These are phyloP conservation scores for Globisporangium okanoganense DNA, from an alignment of 352 stramenopile genomes.

Conservation along the genomic window DNA sequence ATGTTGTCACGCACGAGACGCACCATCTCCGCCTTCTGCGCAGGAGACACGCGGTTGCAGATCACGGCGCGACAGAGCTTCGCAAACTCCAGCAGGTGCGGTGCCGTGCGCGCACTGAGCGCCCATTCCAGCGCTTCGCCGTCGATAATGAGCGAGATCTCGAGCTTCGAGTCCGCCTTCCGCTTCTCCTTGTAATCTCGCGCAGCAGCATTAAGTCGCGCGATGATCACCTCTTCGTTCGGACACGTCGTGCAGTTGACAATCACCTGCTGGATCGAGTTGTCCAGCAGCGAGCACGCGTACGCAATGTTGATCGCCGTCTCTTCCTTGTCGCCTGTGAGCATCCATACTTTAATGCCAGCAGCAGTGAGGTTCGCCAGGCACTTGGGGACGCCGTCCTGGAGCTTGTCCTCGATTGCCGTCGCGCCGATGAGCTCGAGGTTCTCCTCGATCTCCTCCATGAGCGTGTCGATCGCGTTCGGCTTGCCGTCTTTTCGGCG, in stretches of 20 bases:
- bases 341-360: conserved; percentile 87
- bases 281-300: conserved; percentile 81
- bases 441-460: conserved; percentile 80
- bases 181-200: conserved; percentile 43
- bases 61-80: conserved; percentile 76
- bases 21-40: conserved; percentile 85
- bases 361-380: conserved; percentile 76
- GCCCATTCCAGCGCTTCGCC: conserved; percentile 69
- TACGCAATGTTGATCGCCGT: conserved; percentile 92
- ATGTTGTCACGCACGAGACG: conserved; percentile 62
- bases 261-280: conserved; percentile 76
- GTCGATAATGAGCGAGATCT: conserved; percentile 71
- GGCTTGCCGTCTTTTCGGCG: conserved; percentile 73
- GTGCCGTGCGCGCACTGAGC: conserved; percentile 36
- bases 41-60: conserved; percentile 81
- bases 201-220: conserved; percentile 37
- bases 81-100: conserved; percentile 61
- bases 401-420: conserved; percentile 92
- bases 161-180: conserved; percentile 35
- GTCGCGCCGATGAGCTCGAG: conserved; percentile 86
- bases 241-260: conserved; percentile 69
- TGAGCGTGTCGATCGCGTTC: conserved; percentile 72
- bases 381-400: conserved; percentile 86
- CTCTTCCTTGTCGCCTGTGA: conserved; percentile 87
- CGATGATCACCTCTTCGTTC: conserved; percentile 62